A percentile compares a stretch with the other conserved stretches of the same genome.
These are phyloP conservation scores for Xylaria sp. DNA, from an alignment of 2,329 filamentous ascomycete genomes.

Conservation along the genomic window DNA sequence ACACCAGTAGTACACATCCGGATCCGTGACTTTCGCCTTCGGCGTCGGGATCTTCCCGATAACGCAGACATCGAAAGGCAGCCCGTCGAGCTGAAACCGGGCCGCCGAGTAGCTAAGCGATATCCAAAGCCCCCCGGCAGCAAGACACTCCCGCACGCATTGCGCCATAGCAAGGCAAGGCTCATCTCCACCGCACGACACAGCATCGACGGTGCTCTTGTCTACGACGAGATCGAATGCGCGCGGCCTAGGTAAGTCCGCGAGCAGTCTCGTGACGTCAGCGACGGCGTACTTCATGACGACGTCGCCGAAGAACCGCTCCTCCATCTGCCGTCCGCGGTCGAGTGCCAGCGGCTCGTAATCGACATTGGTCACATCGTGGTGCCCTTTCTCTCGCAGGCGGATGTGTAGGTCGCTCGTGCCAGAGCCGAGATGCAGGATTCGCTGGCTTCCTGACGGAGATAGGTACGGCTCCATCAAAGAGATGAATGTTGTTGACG, in stretches of 20 bases:
- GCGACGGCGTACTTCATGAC: slow-evolving; percentile 56
- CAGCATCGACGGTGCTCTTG: slow-evolving; percentile 61
- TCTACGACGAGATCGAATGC: slow-evolving; percentile 58
- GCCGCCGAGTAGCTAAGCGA: slow-evolving; percentile 59
- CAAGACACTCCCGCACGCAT: slow-evolving; percentile 51
- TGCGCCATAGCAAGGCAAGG: slow-evolving; percentile 53
- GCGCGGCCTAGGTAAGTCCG: slow-evolving; percentile 2
- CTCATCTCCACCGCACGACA: slow-evolving; percentile 57
- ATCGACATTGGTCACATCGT: slow-evolving; percentile 59
- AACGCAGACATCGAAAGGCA: slow-evolving; percentile 57
- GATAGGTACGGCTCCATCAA: slow-evolving; percentile 54
- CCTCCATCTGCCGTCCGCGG: slow-evolving; percentile 55
- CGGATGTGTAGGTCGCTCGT: slow-evolving; percentile 62
- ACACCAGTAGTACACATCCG: slow-evolving; percentile 59
- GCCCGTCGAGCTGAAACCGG: slow-evolving; percentile 52
- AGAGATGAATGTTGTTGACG: slow-evolving; percentile 55
- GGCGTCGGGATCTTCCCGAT: slow-evolving; percentile 55
- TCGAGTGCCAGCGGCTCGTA: slow-evolving; percentile 60
- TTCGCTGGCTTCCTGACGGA: slow-evolving; percentile 40
- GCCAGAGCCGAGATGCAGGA: slow-evolving; percentile 61
- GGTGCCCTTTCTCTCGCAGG: slow-evolving; percentile 56
- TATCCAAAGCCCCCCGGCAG: slow-evolving; percentile 56
- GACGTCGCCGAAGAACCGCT: slow-evolving; percentile 56
- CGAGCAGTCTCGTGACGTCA: slow-evolving; percentile 55
- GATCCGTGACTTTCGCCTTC: slow-evolving; percentile 55